Evolutionary conservation across 768 basidiomycete genomes (phyloP).

Genomic region (Cystobasidium onofrii): DNA sequence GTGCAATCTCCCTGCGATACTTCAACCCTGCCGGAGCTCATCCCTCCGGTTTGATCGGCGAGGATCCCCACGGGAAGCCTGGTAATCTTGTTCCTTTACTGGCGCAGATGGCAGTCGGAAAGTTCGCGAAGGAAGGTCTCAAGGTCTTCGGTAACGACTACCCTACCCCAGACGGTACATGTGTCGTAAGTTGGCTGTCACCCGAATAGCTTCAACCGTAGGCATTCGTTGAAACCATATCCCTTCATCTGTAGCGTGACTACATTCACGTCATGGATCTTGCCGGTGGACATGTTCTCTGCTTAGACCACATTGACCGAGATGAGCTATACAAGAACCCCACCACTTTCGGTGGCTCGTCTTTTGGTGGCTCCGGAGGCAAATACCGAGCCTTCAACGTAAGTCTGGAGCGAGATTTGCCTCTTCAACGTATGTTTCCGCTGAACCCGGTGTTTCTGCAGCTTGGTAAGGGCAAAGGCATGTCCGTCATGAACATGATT

Average conservation of each 20-base stretch:
- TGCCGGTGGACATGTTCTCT: constrained; percentile 84
- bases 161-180: constrained; percentile 91
- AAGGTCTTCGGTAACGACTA: constrained; percentile 97
- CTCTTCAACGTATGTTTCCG: too few species aligned
- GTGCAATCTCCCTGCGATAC: constrained; percentile 79
- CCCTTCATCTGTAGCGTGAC: constrained; percentile 34
- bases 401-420: neutral
- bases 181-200: constrained; percentile 52
- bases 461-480: constrained; percentile 82
- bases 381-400: constrained; percentile 81
- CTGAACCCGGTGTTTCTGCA: neutral
- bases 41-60: constrained; percentile 86
- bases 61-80: constrained; percentile 90
- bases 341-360: constrained; percentile 15
- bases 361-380: constrained; percentile 47
- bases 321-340: constrained; percentile 48
- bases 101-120: constrained; percentile 87
- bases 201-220: neutral
- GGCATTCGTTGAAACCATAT: neutral
- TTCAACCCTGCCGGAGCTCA: constrained; percentile 99
- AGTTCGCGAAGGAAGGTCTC: constrained; percentile 58
- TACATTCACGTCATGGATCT: constrained; percentile 67
- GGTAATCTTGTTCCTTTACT: constrained; percentile 88
- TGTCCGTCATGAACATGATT: constrained; percentile 86
- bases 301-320: constrained; percentile 68